Percentiles rank a stretch among this genome's conserved stretches.
Evolutionary conservation across 106 monocot genomes (phyloP).

Genomic region (Phalaenopsis aphrodite): DNA sequence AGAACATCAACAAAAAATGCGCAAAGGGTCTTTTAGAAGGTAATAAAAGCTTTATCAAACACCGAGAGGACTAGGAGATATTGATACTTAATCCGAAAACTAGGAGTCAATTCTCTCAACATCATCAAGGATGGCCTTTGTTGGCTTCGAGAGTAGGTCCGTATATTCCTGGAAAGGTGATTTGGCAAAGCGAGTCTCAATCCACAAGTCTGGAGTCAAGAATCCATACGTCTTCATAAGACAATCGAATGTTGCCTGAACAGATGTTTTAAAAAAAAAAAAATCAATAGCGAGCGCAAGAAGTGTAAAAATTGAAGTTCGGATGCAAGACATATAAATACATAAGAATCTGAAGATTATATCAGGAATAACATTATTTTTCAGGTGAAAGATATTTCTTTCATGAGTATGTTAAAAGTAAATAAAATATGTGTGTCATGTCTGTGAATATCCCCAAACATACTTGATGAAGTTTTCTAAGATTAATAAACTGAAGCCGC

Average conservation of each 20-base stretch:
- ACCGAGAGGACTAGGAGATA: neutral
- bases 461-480: no score
- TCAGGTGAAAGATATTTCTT: no score
- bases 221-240: slow-evolving; percentile 62
- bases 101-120: slow-evolving; percentile 21
- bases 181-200: slow-evolving; percentile 37
- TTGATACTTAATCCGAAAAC: neutral
- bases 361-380: no score
- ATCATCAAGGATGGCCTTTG: slow-evolving; percentile 19
- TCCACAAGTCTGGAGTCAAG: slow-evolving; percentile 58
- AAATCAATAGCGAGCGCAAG: neutral
- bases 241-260: slow-evolving; percentile 53
- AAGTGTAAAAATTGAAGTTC: no score
- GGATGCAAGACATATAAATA: no score
- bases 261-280: neutral
- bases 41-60: neutral
- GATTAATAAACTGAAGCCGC: no score
- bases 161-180: slow-evolving; percentile 62
- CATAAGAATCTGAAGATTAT: no score
- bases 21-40: neutral
- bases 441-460: no score
- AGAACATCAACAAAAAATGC: neutral
- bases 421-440: no score
- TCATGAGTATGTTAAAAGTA: no score
- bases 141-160: slow-evolving; percentile 33